Percentiles rank a stretch among this genome's conserved stretches.
phyloP scores from a whole-genome alignment of 2,329 filamentous ascomycete genomes.

The Colletotrichum sidae region DNA sequence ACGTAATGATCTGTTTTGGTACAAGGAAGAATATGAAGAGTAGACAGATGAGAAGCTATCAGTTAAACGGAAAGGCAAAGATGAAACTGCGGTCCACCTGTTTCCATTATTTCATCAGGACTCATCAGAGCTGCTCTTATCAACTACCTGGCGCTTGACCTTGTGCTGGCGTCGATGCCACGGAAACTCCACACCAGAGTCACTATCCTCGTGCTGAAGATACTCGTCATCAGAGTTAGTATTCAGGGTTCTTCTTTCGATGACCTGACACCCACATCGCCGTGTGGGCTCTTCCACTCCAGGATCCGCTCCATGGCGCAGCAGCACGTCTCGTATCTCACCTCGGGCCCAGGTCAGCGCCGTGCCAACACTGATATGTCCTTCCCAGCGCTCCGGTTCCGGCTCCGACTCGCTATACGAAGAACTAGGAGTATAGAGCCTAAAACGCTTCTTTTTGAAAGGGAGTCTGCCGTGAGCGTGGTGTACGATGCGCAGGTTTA shows the following conservation, averaged over 20 bases:
- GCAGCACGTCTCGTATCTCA: slow-evolving; percentile 5
- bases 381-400: slow-evolving; percentile 4
- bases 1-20: no score
- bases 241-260: not conserved
- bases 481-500: slow-evolving; percentile 10
- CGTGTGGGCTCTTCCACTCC: not conserved
- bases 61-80: no score
- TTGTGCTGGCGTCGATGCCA: not conserved
- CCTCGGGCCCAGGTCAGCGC: slow-evolving; percentile 10
- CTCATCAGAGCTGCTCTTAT: no score
- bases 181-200: not conserved
- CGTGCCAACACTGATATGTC: slow-evolving; percentile 3
- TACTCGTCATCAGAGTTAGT: not conserved
- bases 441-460: not conserved
- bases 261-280: slow-evolving; percentile 1
- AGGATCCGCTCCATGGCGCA: slow-evolving; percentile 7
- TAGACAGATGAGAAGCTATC: no score
- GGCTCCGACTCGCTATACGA: slow-evolving; percentile 4
- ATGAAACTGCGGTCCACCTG: no score
- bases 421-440: not conserved
- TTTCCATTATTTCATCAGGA: no score
- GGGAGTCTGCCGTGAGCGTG: slow-evolving; percentile 9
- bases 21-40: no score
- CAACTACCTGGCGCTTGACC: no score
- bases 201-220: not conserved